These are phyloP conservation scores for Diaporthe vexans DNA, from an alignment of 2,329 filamentous ascomycete species.

Conservation along the genomic window DNA sequence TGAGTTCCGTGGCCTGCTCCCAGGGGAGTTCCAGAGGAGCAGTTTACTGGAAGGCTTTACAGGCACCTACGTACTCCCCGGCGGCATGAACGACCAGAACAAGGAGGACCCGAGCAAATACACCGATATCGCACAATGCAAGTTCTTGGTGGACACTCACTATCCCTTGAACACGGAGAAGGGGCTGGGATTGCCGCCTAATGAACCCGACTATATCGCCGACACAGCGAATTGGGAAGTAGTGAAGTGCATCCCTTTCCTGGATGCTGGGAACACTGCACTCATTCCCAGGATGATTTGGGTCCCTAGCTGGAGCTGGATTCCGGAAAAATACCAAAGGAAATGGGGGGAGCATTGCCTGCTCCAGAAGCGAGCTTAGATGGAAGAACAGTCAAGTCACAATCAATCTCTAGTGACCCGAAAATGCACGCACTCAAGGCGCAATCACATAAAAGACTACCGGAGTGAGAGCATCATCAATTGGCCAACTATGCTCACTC, in stretches of 20 bases:
- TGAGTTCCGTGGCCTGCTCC: slow-evolving; percentile 89
- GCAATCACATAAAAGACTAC: background rate
- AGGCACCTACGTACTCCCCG: slow-evolving; percentile 86
- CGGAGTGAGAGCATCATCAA: background rate
- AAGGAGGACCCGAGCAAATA: slow-evolving; percentile 91
- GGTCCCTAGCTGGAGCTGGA: slow-evolving; percentile 78
- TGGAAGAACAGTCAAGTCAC: background rate
- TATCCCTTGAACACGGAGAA: slow-evolving; percentile 70
- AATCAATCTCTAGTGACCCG: background rate
- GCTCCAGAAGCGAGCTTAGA: slow-evolving; percentile 65
- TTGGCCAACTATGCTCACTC: background rate
- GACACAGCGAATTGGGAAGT: slow-evolving; percentile 83
- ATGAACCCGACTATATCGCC: slow-evolving; percentile 85
- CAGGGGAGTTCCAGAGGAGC: slow-evolving; percentile 89
- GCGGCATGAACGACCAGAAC: slow-evolving; percentile 93
- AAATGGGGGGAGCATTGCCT: slow-evolving; percentile 94
- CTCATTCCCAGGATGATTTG: slow-evolving; percentile 83
- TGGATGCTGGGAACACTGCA: slow-evolving; percentile 83
- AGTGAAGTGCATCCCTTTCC: slow-evolving; percentile 81
- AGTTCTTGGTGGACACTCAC: slow-evolving; percentile 89
- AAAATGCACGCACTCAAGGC: background rate
- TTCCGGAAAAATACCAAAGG: slow-evolving; percentile 79
- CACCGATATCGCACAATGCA: slow-evolving; percentile 80
- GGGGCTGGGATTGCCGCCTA: slow-evolving; percentile 62
- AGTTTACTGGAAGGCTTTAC: slow-evolving; percentile 78